Conservation (phyloP, 2,329 filamentous ascomycete genomes). For the Exserohilum rostratum region DNA sequence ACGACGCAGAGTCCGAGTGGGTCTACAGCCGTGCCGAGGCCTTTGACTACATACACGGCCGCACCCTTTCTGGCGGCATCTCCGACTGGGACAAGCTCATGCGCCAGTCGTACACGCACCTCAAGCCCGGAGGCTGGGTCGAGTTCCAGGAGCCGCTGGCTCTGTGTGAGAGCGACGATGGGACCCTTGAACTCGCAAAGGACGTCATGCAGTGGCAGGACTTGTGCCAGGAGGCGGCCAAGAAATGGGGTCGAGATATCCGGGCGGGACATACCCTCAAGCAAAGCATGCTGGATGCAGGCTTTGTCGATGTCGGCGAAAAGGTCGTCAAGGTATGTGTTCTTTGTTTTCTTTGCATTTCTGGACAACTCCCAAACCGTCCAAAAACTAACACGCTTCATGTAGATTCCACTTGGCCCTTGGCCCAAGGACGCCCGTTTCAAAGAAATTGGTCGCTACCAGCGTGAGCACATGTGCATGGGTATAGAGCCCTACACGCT, state of each 20-base stretch:
- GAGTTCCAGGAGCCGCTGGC: conserved; percentile 47
- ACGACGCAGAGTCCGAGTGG: conserved; percentile 51
- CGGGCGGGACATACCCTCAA: conserved; percentile 30
- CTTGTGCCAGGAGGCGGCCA: conserved; percentile 36
- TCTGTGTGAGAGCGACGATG: conserved; percentile 41
- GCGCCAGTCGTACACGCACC: conserved; percentile 31
- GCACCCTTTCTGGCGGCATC: conserved; percentile 40
- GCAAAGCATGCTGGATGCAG: conserved; percentile 36
- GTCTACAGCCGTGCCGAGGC: conserved; percentile 40
- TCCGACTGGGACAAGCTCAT: conserved; percentile 43
- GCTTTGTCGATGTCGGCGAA: conserved; percentile 44
- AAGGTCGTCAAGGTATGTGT: conserved; percentile 41
- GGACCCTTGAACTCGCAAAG: conserved; percentile 31
- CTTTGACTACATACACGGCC: conserved; percentile 45
- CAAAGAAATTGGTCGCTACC: conserved; percentile 57
- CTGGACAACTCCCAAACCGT: too few species aligned
- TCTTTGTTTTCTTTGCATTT: background rate
- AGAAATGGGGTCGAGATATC: conserved; percentile 36
- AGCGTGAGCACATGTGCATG: conserved; percentile 44
- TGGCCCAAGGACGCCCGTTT: conserved; percentile 58
- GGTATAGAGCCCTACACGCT: conserved; percentile 47
- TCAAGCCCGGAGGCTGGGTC: conserved; percentile 42
- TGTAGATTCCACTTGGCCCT: conserved; percentile 41
- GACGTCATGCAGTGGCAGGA: conserved; percentile 37
- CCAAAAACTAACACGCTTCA: conserved; percentile 11